Percentiles rank a stretch among this genome's conserved stretches.
These are phyloP conservation scores for Agrocybe pediades DNA, from an alignment of 768 basidiomycete genomes.

Conservation along the genomic window DNA sequence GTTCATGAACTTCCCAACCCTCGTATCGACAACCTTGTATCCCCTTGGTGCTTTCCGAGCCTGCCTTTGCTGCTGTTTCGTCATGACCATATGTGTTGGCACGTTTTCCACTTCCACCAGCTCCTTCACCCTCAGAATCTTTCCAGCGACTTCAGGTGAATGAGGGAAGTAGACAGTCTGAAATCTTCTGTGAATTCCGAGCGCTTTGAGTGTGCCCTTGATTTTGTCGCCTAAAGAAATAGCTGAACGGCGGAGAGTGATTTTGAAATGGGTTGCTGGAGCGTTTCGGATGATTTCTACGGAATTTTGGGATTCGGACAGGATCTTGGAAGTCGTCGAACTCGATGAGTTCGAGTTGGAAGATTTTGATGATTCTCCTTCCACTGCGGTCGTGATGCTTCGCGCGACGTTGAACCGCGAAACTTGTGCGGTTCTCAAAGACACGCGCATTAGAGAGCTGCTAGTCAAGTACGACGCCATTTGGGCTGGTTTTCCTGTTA, in stretches of 20 bases:
- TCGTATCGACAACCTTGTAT: slow-evolving; percentile 56
- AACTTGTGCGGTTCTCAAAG: slow-evolving; percentile 8
- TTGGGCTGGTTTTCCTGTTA: neutral
- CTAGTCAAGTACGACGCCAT: slow-evolving; percentile 8
- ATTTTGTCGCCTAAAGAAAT: slow-evolving; percentile 78
- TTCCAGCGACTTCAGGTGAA: slow-evolving; percentile 75
- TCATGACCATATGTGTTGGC: slow-evolving; percentile 61
- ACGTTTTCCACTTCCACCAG: slow-evolving; percentile 89
- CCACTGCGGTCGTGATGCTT: slow-evolving; percentile 12
- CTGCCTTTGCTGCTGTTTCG: slow-evolving; percentile 65
- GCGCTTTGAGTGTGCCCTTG: slow-evolving; percentile 74
- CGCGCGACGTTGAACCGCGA: slow-evolving; percentile 12
- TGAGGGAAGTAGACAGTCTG: slow-evolving; percentile 85
- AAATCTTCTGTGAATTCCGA: slow-evolving; percentile 82
- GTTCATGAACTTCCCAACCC: slow-evolving; percentile 33
- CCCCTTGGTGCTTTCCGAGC: slow-evolving; percentile 71
- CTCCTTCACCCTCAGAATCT: slow-evolving; percentile 88
- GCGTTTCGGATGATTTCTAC: slow-evolving; percentile 4
- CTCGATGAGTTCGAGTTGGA: neutral
- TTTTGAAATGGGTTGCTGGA: slow-evolving; percentile 78
- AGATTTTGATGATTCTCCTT: slow-evolving; percentile 7
- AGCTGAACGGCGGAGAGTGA: slow-evolving; percentile 85
- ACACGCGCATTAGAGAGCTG: slow-evolving; percentile 14
- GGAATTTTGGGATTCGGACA: too few relatives aligned
- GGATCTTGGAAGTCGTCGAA: neutral